These are phyloP conservation scores for Wickerhamomyces ciferrii DNA, from an alignment of 805 yeast genomes.

Conservation along the genomic window DNA sequence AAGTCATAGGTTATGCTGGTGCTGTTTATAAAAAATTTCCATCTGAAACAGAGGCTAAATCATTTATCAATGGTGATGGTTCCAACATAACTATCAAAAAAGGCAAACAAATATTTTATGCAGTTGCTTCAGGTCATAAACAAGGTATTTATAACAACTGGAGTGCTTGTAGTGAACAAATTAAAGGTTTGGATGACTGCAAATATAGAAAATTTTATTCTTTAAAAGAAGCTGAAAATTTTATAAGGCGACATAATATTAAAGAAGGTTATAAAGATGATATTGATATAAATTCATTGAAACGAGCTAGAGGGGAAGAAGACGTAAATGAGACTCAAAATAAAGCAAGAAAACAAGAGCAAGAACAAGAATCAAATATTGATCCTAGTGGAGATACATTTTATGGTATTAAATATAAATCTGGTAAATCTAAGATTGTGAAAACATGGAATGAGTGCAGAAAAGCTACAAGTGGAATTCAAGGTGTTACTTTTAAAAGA, in stretches of 20 bases:
- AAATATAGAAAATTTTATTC: not conserved
- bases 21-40: not conserved
- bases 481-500: slow-evolving; percentile 38
- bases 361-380: slow-evolving; percentile 1
- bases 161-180: too few species aligned
- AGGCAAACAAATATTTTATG: too few species aligned
- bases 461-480: slow-evolving; percentile 21
- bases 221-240: not conserved
- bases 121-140: too few species aligned
- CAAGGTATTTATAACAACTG: too few species aligned
- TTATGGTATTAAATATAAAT: slow-evolving; percentile 28
- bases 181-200: too few species aligned
- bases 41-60: not conserved
- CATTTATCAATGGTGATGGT: too few species aligned
- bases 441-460: slow-evolving; percentile 28
- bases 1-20: not conserved
- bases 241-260: too few species aligned
- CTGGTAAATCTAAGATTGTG: slow-evolving; percentile 22
- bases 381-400: slow-evolving; percentile 2
- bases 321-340: too few species aligned
- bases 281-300: too few species aligned
- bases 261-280: not conserved
- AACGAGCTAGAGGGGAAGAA: too few species aligned
- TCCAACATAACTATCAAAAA: too few species aligned
- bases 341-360: too few species aligned